Conservation (phyloP, 164 flowering plant species). For the Tetracentron sinense region DNA sequence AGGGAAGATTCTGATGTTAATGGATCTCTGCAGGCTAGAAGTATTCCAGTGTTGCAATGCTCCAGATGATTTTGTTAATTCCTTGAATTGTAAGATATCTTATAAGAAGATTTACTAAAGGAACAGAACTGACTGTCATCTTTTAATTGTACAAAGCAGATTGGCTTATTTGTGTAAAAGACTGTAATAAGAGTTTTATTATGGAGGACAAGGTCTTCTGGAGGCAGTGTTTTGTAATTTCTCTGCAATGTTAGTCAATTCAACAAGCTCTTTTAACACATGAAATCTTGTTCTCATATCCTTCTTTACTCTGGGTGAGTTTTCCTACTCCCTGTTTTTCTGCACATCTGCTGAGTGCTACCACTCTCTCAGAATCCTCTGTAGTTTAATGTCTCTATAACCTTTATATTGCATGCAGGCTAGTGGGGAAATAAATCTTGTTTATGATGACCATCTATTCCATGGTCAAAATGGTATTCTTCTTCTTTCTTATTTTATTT, state of each 20-base stretch:
- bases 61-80: slow-evolving; percentile 28
- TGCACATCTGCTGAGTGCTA: no score
- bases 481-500: no score
- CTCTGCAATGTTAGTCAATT: background rate
- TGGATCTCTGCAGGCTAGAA: slow-evolving; percentile 42
- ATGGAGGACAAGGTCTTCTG: background rate
- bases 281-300: background rate
- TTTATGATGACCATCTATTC: no score
- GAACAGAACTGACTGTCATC: slow-evolving; percentile 3
- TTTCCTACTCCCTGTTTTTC: background rate
- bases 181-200: background rate
- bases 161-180: background rate
- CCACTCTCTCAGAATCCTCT: no score
- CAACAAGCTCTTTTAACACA: background rate
- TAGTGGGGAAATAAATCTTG: no score
- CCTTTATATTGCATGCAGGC: no score
- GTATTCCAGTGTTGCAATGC: slow-evolving; percentile 26
- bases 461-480: no score
- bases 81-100: slow-evolving; percentile 24
- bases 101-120: slow-evolving; percentile 9
- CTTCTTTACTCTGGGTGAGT: no score
- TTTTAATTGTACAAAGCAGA: background rate
- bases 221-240: background rate
- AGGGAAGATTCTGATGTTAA: slow-evolving; percentile 20
- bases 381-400: no score